These are phyloP conservation scores for Xylaria longipes DNA, from an alignment of 495 filamentous ascomycete genomes.

Conservation along the genomic window DNA sequence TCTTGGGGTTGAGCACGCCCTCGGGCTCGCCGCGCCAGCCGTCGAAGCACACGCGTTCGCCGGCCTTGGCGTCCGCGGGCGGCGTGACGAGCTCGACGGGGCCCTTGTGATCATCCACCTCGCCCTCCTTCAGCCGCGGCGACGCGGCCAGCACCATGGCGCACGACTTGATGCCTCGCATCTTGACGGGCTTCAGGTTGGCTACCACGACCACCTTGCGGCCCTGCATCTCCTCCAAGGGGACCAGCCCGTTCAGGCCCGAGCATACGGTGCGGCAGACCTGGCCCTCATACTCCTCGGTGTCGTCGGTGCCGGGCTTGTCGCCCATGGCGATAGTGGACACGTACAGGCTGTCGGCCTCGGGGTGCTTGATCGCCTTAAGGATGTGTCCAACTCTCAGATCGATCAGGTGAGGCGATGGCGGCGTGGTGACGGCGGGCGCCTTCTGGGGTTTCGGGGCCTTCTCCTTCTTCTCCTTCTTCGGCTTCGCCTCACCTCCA, in stretches of 20 bases:
- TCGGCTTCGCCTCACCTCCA: conserved; percentile 60
- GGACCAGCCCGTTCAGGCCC: conserved; percentile 89
- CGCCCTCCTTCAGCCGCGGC: conserved; percentile 76
- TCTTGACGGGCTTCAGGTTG: conserved; percentile 98
- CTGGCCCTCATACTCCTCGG: conserved; percentile 82
- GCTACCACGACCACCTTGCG: conserved; percentile 94
- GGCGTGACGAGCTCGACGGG: conserved; percentile 92
- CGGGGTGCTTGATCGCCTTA: conserved; percentile 91
- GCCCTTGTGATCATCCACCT: conserved; percentile 82
- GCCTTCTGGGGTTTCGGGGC: conserved; percentile 71
- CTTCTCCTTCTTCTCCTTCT: conserved; percentile 90
- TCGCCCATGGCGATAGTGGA: conserved; percentile 97
- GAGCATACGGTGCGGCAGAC: conserved; percentile 95
- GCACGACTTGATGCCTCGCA: conserved; percentile 93
- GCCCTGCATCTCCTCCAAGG: conserved; percentile 93
- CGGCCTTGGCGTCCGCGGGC: conserved; percentile 77
- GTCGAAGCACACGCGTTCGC: conserved; percentile 89
- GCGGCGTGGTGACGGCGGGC: conserved; percentile 68
- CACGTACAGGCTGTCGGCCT: conserved; percentile 94
- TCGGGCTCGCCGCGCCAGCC: conserved; percentile 94
- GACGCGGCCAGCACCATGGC: conserved; percentile 98
- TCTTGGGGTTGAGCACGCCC: conserved; percentile 94
- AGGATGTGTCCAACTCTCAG: conserved; percentile 96
- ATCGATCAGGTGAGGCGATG: conserved; percentile 87
- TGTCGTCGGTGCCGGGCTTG: conserved; percentile 82